Conservation (phyloP, 768 basidiomycete genomes). For the Paxillus involutus region DNA sequence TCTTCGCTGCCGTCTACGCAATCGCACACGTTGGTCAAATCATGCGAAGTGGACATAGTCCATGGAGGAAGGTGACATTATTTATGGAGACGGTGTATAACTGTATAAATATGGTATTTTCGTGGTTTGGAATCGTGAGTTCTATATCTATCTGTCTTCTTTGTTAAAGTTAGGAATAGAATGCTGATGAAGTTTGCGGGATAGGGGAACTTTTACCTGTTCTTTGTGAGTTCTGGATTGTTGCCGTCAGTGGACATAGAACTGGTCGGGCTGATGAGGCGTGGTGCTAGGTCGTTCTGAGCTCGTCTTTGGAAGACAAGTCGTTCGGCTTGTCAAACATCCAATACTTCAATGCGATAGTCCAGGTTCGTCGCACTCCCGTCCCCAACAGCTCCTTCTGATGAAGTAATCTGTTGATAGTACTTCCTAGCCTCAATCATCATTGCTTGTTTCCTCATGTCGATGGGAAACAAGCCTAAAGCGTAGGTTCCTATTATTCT, state of each 20-base stretch:
- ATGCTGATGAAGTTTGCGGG: not conserved
- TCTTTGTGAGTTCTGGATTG: slow-evolving; percentile 64
- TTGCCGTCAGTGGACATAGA: not conserved
- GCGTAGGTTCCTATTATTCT: slow-evolving; percentile 44
- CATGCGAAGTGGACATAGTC: slow-evolving; percentile 56
- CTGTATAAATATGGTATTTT: slow-evolving; percentile 80
- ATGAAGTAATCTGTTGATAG: slow-evolving; percentile 34
- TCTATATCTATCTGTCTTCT: not conserved
- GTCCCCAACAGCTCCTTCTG: not conserved
- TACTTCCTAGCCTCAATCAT: slow-evolving; percentile 84
- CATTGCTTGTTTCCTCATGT: slow-evolving; percentile 88
- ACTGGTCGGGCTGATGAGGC: slow-evolving; percentile 1
- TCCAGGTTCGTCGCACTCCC: slow-evolving; percentile 51
- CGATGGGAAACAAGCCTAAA: slow-evolving; percentile 93
- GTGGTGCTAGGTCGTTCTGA: slow-evolving; percentile 68
- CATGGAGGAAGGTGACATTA: slow-evolving; percentile 68
- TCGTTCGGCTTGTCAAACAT: slow-evolving; percentile 66
- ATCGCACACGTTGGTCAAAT: slow-evolving; percentile 64
- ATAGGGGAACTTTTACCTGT: slow-evolving; percentile 93
- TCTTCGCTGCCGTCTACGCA: slow-evolving; percentile 94
- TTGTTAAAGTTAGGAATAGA: not conserved
- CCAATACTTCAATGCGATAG: slow-evolving; percentile 69
- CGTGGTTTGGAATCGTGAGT: slow-evolving; percentile 91
- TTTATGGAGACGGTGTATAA: slow-evolving; percentile 87
- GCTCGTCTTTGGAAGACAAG: slow-evolving; percentile 79